Conservation (phyloP, 345 rosid species). For the Populus tremula region DNA sequence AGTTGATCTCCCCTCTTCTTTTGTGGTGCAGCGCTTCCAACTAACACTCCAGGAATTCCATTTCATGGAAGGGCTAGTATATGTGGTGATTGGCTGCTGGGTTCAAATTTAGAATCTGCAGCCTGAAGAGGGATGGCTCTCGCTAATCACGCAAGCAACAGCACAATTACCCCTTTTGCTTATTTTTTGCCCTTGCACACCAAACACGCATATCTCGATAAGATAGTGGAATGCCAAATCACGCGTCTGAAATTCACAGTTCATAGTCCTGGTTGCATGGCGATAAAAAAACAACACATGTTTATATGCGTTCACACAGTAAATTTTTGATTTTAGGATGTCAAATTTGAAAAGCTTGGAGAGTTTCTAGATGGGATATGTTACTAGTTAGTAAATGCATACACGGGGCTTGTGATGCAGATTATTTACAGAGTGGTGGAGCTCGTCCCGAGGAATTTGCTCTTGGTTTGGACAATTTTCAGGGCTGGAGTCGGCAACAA, state of each 20-base stretch:
- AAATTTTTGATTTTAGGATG: background rate
- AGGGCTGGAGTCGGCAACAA: constrained; percentile 35
- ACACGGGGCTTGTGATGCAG: constrained; percentile 29
- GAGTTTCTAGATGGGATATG: background rate
- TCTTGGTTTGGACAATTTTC: constrained; percentile 77
- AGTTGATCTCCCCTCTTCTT: background rate
- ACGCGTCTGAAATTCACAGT: background rate
- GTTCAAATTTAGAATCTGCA: constrained; percentile 84
- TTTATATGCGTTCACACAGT: background rate
- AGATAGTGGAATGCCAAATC: background rate
- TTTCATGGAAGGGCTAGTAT: constrained; percentile 86
- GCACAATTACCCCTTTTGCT: background rate
- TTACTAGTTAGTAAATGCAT: background rate
- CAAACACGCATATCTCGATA: background rate
- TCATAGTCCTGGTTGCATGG: background rate
- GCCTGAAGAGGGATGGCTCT: constrained; percentile 84
- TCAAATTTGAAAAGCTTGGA: background rate
- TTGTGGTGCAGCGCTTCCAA: constrained; percentile 88
- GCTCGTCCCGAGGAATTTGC: constrained; percentile 57
- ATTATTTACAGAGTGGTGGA: constrained; percentile 52
- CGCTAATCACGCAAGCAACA: constrained; percentile 59
- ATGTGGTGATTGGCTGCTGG: constrained; percentile 92
- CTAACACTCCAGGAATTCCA: constrained; percentile 61
- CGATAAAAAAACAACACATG: background rate
- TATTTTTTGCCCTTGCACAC: background rate